Percentiles rank a stretch among this genome's conserved stretches.
Evolutionary conservation across 805 yeast genomes (phyloP).

Genomic region (Kazachstania viticola): DNA sequence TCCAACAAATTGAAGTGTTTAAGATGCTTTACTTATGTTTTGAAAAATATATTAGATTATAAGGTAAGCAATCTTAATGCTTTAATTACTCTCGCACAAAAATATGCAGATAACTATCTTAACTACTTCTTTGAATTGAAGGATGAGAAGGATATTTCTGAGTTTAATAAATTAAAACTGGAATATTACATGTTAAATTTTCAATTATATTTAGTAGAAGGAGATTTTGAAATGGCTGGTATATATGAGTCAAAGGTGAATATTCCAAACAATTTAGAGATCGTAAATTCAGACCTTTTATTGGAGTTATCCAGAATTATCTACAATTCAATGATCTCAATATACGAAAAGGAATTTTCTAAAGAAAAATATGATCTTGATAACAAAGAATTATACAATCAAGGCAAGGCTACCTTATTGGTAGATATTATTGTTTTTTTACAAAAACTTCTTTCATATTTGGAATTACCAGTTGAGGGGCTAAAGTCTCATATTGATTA

Average conservation of each 20-base stretch:
- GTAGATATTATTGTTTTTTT: constrained; percentile 11
- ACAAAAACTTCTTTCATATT: constrained; percentile 4
- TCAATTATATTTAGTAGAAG: constrained; percentile 22
- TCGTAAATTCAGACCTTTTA: constrained; percentile 9
- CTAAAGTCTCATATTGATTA: constrained; percentile 10
- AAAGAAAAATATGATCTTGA: too few species aligned
- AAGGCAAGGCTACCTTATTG: background rate
- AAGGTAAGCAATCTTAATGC: background rate
- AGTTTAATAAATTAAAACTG: constrained; percentile 12
- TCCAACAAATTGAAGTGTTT: constrained; percentile 25
- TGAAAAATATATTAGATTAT: constrained; percentile 23
- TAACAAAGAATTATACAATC: background rate
- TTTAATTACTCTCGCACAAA: constrained; percentile 18
- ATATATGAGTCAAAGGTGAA: constrained; percentile 26
- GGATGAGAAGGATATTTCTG: constrained; percentile 3
- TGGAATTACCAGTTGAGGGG: constrained; percentile 7
- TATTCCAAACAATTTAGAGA: constrained; percentile 5
- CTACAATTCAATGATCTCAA: constrained; percentile 23
- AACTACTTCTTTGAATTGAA: constrained; percentile 13
- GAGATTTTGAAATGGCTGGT: constrained; percentile 28
- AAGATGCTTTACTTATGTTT: constrained; percentile 23
- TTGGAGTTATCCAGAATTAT: constrained; percentile 26
- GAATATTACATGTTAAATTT: constrained; percentile 26
- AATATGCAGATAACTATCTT: constrained; percentile 20
- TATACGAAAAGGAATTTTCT: too few species aligned